Base-by-base conservation (phyloP, 352 stramenopile genomes). In the Globisporangium megalacanthum region DNA sequence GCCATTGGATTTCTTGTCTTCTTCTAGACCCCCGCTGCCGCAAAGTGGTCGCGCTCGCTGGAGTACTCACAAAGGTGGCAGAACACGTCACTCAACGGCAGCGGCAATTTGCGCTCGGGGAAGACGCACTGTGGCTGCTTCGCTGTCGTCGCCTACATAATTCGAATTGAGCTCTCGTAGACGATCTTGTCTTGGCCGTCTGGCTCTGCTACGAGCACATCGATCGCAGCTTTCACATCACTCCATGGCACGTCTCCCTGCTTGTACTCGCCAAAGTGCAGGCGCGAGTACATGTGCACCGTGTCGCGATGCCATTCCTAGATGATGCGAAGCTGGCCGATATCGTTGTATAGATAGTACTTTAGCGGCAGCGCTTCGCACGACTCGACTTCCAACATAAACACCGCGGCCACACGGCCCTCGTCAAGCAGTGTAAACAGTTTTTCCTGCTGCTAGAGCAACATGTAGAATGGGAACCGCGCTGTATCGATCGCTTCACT, bases 171-270 rank as follows among this genome's bases (percentile, higher is more conserved):
- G 59, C 89, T 70, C 54, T 95, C 83, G 58, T 89, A 97, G 48
- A 96, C 86, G 44, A 97, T 81, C 29, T 85, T 72, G 31, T 90
- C 89, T 51, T 95, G 64, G 1, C 76, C 71, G 54, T 92, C 83
- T 4, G 75, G 75, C 7, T 92, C 75, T 3, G 72, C 66, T 3
- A 97, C 73, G 14, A 98, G 70, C 19, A 92, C 81, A 51, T 97
- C 88, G 39, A 96, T 94, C 4, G 90, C 75, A n/a, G 95, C 90
- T 50, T 96, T 83, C 11, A 97, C 80, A 5, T 90, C 77, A 36
- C 86, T 93, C 58, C 86, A 95, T 1, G 89, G 88, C 17, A 95
- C 69, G 15, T 74, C 86, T 0, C 77, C 88, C 51, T 97, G 92
- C 51, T 96, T 87, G 55, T 92, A 84, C 48, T 91, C 75, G 22